Evolutionary conservation across 257 asterid species (phyloP).

Genomic region (Solanum bulbocastanum): DNA sequence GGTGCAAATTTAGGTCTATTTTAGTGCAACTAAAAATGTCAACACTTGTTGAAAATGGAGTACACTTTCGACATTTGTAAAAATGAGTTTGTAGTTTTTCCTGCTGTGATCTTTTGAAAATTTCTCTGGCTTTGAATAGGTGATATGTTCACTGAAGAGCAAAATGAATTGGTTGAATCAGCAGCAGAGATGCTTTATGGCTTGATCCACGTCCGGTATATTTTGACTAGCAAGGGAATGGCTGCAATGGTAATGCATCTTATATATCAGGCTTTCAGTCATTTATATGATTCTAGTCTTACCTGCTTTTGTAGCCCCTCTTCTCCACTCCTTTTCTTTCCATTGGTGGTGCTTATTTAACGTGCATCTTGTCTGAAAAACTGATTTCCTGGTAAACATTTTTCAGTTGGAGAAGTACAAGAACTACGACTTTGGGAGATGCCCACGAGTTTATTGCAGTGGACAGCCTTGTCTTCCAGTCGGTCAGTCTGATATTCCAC

Average conservation of each 20-base stretch:
- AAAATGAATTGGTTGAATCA: conserved; percentile 92
- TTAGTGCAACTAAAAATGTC: not conserved
- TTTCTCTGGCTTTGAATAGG: conserved; percentile 30
- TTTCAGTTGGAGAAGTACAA: conserved; percentile 89
- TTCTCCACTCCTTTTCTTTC: not conserved
- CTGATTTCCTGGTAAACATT: not conserved
- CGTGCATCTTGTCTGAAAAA: not conserved
- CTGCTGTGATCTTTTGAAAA: not conserved
- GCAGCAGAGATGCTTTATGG: conserved; percentile 98
- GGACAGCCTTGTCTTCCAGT: conserved; percentile 98
- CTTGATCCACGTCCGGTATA: conserved; percentile 83
- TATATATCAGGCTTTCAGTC: conserved; percentile 3
- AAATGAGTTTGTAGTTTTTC: conserved; percentile 5
- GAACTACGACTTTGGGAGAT: conserved; percentile 88
- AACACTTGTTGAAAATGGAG: not conserved
- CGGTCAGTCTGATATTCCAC: conserved; percentile 92
- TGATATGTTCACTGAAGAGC: conserved; percentile 88
- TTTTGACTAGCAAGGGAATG: conserved; percentile 93
- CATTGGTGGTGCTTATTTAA: not conserved
- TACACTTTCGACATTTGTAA: not conserved
- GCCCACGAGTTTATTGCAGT: conserved; percentile 91
- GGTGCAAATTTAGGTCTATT: not conserved
- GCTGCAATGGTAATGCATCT: conserved; percentile 72
- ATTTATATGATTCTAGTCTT: not conserved
- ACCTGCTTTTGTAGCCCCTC: not conserved